These are phyloP conservation scores for Xylaria sp. DNA, from an alignment of 2,329 filamentous ascomycete genomes.

Conservation along the genomic window DNA sequence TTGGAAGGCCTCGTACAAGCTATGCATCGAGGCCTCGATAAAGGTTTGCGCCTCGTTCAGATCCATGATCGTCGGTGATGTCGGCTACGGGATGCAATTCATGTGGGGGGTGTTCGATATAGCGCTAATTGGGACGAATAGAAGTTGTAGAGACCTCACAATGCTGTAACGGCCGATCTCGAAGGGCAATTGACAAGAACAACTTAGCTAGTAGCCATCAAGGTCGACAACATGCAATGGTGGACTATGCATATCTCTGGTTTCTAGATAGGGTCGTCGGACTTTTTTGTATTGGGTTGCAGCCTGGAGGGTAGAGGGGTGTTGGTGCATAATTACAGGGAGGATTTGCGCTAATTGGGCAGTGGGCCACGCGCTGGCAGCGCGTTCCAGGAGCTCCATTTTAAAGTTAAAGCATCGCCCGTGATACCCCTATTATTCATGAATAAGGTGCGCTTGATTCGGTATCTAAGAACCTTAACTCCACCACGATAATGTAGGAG, in stretches of 20 bases:
- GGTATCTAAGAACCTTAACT: no score
- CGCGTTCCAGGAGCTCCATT: constrained; percentile 4
- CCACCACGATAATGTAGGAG: no score
- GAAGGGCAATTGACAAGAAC: not conserved
- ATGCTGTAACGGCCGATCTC: not conserved
- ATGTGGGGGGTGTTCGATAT: not conserved
- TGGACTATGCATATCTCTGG: not conserved
- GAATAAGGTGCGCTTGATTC: not conserved
- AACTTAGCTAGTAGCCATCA: not conserved
- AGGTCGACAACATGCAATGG: not conserved
- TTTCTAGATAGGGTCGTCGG: constrained; percentile 3
- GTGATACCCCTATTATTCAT: not conserved
- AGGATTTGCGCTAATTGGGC: constrained; percentile 6
- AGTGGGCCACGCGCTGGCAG: not conserved
- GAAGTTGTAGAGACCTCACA: not conserved
- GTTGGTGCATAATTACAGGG: not conserved
- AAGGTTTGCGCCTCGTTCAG: constrained; percentile 65
- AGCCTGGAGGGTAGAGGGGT: not conserved
- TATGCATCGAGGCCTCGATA: constrained; percentile 57
- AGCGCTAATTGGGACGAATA: not conserved
- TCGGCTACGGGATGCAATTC: constrained; percentile 10
- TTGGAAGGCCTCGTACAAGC: constrained; percentile 73
- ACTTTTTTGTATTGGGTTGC: not conserved
- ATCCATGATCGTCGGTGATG: constrained; percentile 57
- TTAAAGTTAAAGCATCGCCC: no score